These are phyloP conservation scores for Pseudomassariella vexata DNA, from an alignment of 2,329 filamentous ascomycete genomes.

Conservation along the genomic window DNA sequence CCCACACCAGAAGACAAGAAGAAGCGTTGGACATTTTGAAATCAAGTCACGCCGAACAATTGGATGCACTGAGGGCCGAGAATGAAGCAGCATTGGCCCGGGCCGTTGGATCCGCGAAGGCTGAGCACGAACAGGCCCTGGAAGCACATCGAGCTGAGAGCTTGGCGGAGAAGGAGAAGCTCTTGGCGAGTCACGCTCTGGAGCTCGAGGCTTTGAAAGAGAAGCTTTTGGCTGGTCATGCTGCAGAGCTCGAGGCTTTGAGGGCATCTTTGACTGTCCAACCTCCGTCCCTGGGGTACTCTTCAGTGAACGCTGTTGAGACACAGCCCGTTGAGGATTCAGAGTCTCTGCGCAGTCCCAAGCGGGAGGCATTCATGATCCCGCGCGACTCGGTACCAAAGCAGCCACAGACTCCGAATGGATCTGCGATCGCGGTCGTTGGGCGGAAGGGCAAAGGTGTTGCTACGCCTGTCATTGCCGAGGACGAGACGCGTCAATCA, in stretches of 20 bases:
- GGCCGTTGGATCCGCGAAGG: slow-evolving; percentile 14
- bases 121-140: slow-evolving; percentile 15
- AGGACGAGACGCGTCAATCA: slow-evolving; percentile 58
- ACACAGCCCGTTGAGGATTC: slow-evolving; percentile 34
- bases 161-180: slow-evolving; percentile 18
- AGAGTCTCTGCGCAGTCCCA: slow-evolving; percentile 39
- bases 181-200: slow-evolving; percentile 17
- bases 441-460: slow-evolving; percentile 36
- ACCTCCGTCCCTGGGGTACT: slow-evolving; percentile 31
- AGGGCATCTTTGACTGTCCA: slow-evolving; percentile 16
- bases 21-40: slow-evolving; percentile 17
- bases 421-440: slow-evolving; percentile 32
- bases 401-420: slow-evolving; percentile 35
- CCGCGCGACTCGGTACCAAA: slow-evolving; percentile 42
- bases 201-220: slow-evolving; percentile 26
- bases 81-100: slow-evolving; percentile 14
- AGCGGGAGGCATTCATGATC: slow-evolving; percentile 51
- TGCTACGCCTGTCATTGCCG: slow-evolving; percentile 47
- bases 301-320: slow-evolving; percentile 38
- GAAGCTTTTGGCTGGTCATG: slow-evolving; percentile 18
- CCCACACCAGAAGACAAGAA: slow-evolving; percentile 14
- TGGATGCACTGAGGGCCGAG: slow-evolving; percentile 16
- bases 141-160: slow-evolving; percentile 15
- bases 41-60: slow-evolving; percentile 14
- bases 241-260: slow-evolving; percentile 23